These are phyloP conservation scores for Trichosphaerium sp. DNA, from an alignment of 78 protist genomes.

Conservation along the genomic window DNA sequence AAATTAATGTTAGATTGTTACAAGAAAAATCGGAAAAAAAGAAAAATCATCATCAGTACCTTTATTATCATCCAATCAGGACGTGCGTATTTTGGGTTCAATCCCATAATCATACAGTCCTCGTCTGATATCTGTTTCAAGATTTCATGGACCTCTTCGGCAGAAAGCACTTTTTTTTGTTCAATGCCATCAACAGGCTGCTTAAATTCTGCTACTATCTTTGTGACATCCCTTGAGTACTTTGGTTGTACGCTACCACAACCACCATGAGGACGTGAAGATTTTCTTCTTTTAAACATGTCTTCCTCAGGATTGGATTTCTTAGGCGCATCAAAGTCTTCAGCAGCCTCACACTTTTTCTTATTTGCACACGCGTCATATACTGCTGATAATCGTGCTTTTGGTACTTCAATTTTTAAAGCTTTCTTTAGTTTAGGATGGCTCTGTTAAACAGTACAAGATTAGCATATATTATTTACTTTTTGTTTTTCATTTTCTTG, in stretches of 20 bases:
- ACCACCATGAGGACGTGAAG: no score
- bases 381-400: conserved; percentile 7
- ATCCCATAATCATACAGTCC: conserved; percentile 51
- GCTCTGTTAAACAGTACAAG: not conserved
- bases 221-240: conserved; percentile 42
- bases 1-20: not conserved
- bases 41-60: conserved; percentile 3
- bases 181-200: conserved; percentile 34
- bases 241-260: conserved; percentile 56
- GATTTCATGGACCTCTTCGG: conserved; percentile 53
- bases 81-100: conserved; percentile 78
- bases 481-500: no score
- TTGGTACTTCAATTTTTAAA: conserved; percentile 26
- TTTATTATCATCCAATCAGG: conserved; percentile 95
- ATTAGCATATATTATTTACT: not conserved
- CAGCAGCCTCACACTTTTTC: not conserved
- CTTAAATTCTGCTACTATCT: conserved; percentile 56
- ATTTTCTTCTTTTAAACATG: conserved; percentile 1
- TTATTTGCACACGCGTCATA: conserved; percentile 19
- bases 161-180: conserved; percentile 44
- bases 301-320: conserved; percentile 32
- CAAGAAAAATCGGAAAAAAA: not conserved
- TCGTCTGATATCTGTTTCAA: conserved; percentile 61
- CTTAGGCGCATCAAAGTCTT: not conserved
- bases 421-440: conserved; percentile 21